A percentile compares a stretch with the other conserved stretches of the same genome.
phyloP scores from a whole-genome alignment of 768 basidiomycete species.

The Imleria badia region DNA sequence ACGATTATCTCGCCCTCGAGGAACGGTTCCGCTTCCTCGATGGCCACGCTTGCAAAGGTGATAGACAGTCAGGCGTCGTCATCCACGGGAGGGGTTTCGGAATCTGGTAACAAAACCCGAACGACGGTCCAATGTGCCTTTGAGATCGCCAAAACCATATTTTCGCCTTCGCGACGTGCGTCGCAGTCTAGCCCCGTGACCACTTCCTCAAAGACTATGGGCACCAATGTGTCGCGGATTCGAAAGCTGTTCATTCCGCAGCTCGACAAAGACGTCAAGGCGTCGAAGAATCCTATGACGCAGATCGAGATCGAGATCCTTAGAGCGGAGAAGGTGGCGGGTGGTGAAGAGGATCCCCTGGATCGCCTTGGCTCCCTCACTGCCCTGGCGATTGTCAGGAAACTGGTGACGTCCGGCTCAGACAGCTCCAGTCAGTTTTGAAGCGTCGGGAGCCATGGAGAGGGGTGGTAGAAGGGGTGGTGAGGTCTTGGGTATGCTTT shows the following conservation, averaged over 20 bases:
- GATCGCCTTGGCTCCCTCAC: not conserved
- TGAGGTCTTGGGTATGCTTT: not conserved
- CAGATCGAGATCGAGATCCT: slow-evolving; percentile 12
- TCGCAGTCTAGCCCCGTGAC: not conserved
- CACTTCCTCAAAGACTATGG: not conserved
- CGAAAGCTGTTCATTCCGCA: slow-evolving; percentile 3
- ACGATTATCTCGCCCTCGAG: not conserved
- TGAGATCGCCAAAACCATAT: not conserved
- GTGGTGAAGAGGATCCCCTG: not conserved
- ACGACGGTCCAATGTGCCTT: not conserved
- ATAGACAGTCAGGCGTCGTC: not conserved
- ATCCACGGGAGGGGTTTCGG: not conserved
- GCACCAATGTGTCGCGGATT: not conserved
- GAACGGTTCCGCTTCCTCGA: not conserved
- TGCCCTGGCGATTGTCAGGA: not conserved
- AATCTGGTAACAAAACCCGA: not conserved
- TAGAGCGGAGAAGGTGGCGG: slow-evolving; percentile 1
- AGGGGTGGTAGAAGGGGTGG: not conserved
- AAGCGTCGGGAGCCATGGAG: not conserved
- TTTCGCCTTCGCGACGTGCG: not conserved
- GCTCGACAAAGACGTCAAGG: not conserved
- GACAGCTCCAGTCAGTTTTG: not conserved
- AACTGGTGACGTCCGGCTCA: not conserved
- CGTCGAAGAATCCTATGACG: not conserved
- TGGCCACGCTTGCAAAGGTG: not conserved